phyloP scores from a whole-genome alignment of 176 grass and related monocot genomes.

The Tillandsia leiboldiana region DNA sequence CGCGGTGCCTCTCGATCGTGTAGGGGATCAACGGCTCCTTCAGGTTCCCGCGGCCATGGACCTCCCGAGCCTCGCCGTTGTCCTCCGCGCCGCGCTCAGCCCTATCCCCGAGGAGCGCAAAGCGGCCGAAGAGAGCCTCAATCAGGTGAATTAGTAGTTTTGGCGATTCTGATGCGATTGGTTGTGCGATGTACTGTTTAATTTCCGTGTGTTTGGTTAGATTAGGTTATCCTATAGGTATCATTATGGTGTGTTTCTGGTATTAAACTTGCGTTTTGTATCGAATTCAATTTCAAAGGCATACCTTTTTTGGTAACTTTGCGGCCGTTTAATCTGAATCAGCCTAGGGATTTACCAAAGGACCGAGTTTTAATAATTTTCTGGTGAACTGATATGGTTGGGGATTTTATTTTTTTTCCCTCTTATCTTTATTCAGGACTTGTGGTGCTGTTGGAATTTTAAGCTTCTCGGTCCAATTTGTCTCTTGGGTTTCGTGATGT shows the following conservation, averaged over 20 bases:
- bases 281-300: too few species aligned
- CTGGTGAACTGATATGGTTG: too few species aligned
- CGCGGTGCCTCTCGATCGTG: not conserved
- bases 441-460: too few species aligned
- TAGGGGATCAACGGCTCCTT: not conserved
- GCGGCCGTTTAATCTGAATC: too few species aligned
- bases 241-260: too few species aligned
- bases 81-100: constrained; percentile 80
- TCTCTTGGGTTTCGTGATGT: too few species aligned
- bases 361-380: too few species aligned
- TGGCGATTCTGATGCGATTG: not conserved
- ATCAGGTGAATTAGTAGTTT: constrained; percentile 41
- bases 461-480: too few species aligned
- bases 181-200: constrained; percentile 21
- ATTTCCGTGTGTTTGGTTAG: constrained; percentile 6
- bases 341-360: too few species aligned
- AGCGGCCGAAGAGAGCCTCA: constrained; percentile 78
- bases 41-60: constrained; percentile 47
- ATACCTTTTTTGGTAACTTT: too few species aligned
- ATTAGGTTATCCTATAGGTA: not conserved
- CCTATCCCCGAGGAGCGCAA: constrained; percentile 73
- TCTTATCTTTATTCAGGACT: too few species aligned
- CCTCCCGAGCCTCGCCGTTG: constrained; percentile 63
- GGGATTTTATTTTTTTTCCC: too few species aligned
- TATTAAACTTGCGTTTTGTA: not conserved